Conservation (phyloP, 192 early-diverging fungal genomes). For the Coemansia sp. region DNA sequence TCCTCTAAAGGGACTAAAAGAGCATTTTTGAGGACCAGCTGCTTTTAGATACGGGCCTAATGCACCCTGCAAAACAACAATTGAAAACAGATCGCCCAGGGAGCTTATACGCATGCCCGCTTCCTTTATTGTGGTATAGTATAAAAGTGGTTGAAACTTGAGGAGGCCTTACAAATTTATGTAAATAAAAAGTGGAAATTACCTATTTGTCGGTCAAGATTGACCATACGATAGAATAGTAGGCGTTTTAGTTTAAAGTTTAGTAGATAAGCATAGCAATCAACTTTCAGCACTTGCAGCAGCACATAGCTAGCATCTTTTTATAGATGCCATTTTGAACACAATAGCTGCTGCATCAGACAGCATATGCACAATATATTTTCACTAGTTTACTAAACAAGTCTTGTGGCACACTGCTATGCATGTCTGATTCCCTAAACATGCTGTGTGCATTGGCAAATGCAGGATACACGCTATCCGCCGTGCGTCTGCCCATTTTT, state of each 20-base stretch:
- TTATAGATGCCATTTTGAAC: not conserved
- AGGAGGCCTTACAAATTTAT: not conserved
- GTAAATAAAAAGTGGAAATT: not conserved
- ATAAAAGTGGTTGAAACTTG: not conserved
- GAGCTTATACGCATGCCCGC: not conserved
- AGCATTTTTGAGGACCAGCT: not conserved
- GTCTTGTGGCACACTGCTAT: slow-evolving; percentile 2
- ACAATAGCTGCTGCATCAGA: not conserved
- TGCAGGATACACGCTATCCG: not conserved
- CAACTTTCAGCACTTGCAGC: not conserved
- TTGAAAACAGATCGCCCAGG: not conserved
- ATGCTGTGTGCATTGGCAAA: not conserved
- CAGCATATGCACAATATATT: not conserved
- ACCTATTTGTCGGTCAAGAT: slow-evolving; percentile 2
- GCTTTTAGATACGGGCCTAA: too few relatives aligned
- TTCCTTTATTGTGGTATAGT: not conserved
- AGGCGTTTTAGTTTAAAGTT: not conserved
- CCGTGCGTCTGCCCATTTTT: not conserved
- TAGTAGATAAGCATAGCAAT: not conserved
- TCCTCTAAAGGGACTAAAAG: not conserved
- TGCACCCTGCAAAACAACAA: not conserved
- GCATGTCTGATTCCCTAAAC: not conserved
- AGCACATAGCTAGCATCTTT: not conserved
- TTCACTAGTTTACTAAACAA: not conserved
- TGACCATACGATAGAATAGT: not conserved